Percentiles rank a stretch among this genome's conserved stretches.
phyloP scores from a whole-genome alignment of 2,329 filamentous ascomycete species.

The Emergomyces orientalis region DNA sequence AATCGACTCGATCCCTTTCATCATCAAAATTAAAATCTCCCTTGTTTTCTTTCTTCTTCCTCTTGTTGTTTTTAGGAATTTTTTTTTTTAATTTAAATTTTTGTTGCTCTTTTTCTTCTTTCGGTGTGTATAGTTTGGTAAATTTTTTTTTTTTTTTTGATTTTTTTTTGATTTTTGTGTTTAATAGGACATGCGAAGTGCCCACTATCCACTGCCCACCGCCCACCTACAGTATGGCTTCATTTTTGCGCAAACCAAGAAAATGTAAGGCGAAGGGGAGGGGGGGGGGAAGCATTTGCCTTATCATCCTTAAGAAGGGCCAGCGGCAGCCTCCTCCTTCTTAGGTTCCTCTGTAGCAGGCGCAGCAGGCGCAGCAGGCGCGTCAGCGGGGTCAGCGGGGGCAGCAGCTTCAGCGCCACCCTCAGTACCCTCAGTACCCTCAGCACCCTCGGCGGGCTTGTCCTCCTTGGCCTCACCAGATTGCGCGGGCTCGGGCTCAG shows the following conservation, averaged over 20 bases:
- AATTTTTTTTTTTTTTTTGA: too few species aligned
- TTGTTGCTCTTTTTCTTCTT: neutral
- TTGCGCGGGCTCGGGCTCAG: conserved; percentile 53
- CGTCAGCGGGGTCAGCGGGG: conserved; percentile 3
- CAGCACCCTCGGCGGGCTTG: conserved; percentile 42
- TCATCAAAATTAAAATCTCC: neutral
- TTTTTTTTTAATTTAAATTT: neutral
- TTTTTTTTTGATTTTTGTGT: neutral
- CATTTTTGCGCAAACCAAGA: conserved; percentile 21
- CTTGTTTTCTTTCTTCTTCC: neutral
- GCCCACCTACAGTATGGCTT: conserved; percentile 19
- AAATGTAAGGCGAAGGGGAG: conserved; percentile 8
- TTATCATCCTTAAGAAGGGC: conserved; percentile 20
- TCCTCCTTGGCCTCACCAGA: conserved; percentile 54
- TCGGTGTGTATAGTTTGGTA: neutral
- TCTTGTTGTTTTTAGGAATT: neutral
- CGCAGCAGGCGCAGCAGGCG: neutral
- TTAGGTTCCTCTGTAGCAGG: conserved; percentile 10
- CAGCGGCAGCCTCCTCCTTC: conserved; percentile 19
- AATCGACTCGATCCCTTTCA: conserved; percentile 23
- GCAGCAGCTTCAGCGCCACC: neutral
- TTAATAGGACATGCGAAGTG: conserved; percentile 14
- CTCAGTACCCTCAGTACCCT: conserved; percentile 12
- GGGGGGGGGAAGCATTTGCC: neutral
- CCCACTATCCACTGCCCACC: neutral